A percentile compares a stretch with the other conserved stretches of the same genome.
Conservation (phyloP, 176 grass and related monocot species). For the Musa schizocarpa region DNA sequence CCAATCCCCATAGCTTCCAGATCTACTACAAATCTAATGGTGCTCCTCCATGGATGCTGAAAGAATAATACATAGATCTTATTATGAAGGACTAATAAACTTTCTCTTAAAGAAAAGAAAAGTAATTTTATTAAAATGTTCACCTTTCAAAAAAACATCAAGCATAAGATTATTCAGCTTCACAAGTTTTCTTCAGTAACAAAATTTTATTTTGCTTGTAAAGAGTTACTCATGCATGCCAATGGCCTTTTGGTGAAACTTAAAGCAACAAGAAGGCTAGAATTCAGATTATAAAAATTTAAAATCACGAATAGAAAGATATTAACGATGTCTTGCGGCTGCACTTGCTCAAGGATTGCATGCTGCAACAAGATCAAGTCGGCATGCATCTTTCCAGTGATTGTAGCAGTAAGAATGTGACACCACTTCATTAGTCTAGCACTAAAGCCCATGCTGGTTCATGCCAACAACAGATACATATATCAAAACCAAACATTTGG, state of each 20-base stretch:
- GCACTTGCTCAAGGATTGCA: too few relatives aligned
- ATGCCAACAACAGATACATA: too few relatives aligned
- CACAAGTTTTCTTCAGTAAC: neutral
- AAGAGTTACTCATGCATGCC: neutral
- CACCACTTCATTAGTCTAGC: too few relatives aligned
- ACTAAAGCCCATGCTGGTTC: too few relatives aligned
- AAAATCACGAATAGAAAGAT: too few relatives aligned
- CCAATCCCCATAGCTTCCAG: slow-evolving; percentile 93
- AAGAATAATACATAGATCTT: slow-evolving; percentile 5
- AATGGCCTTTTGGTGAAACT: neutral
- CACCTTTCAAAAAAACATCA: neutral
- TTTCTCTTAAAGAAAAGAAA: neutral
- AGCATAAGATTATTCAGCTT: neutral
- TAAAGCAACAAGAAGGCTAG: neutral
- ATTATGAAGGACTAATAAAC: neutral
- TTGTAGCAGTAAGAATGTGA: too few relatives aligned
- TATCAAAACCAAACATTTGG: too few relatives aligned
- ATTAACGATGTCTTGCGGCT: too few relatives aligned
- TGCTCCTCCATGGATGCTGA: slow-evolving; percentile 78
- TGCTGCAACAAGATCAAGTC: too few relatives aligned
- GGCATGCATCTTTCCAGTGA: too few relatives aligned
- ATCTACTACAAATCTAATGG: slow-evolving; percentile 71
- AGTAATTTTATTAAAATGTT: neutral
- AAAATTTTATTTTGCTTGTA: neutral
- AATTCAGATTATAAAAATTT: neutral